Base-by-base conservation (phyloP, 176 grass and related monocot genomes). In the Cenchrus americanus region DNA sequence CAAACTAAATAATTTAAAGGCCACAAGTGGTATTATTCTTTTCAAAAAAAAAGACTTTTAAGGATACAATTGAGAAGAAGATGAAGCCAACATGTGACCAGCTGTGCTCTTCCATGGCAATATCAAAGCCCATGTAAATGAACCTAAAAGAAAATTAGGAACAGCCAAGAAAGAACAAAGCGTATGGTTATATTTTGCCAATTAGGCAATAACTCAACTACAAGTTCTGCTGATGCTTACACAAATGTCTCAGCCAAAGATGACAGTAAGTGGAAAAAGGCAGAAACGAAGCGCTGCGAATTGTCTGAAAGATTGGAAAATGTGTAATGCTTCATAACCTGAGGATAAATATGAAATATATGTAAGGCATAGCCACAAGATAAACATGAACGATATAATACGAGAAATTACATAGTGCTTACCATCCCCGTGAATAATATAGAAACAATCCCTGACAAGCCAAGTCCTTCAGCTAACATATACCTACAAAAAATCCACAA, bases 41-140 rank as follows among this genome's bases (percentile, higher is more conserved):
- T 55, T 59, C 26, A 80, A 49, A 78, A 27, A 49, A 78, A n/a
- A 74, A 50, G 10, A 17, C 3, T 78, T 83, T 76, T 22, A 79
- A 98, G 96, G 96, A 98, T 98, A 98, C 96, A 82, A 98, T 98
- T 87, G 96, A 98, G 89, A 98, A 99, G 88, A 99, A 94, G 84
- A 96, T 99, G 86, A 99, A 99, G 64, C 93, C 91, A 53, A 99
- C 82, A 66, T 99, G 96, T 71, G 96, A 95, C 96, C 93, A 99
- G 84, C 96, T 99, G 89, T 99, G 96, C 76, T 99, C 87, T 93
- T 99, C 96, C 91, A 99, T 96, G 53, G 91, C 96, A 92, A 99
- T 99, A 87, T 99, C 96, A 76, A 99, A 99, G 59, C 96, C 96
- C 96, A 99, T 99, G 79, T 99, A 99, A 89, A 99, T 99, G 89